These are phyloP conservation scores for Candida broadrunensis DNA, from an alignment of 805 yeast genomes.

Conservation along the genomic window DNA sequence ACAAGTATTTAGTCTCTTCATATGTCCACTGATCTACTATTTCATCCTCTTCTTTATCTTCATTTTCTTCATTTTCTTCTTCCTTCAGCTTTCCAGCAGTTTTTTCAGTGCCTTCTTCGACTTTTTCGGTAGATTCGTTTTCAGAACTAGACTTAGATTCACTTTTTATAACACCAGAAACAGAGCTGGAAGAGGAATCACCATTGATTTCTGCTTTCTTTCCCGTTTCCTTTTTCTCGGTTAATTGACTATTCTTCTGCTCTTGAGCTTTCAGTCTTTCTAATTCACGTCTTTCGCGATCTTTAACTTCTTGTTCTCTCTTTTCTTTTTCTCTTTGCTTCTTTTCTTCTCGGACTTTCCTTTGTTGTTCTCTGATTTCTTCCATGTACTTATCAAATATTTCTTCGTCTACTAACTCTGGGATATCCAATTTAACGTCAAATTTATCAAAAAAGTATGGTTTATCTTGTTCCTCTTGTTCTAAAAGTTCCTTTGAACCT, in stretches of 20 bases:
- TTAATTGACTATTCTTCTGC: not conserved
- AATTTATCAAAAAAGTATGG: slow-evolving; percentile 74
- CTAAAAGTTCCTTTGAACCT: slow-evolving; percentile 53
- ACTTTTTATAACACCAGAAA: not conserved
- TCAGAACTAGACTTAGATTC: slow-evolving; percentile 1
- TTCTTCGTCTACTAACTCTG: slow-evolving; percentile 57
- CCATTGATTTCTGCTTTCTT: slow-evolving; percentile 1
- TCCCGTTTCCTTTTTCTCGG: not conserved
- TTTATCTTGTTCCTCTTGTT: slow-evolving; percentile 25
- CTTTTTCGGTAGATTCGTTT: slow-evolving; percentile 20
- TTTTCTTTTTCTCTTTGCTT: slow-evolving; percentile 11
- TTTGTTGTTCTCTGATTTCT: slow-evolving; percentile 29
- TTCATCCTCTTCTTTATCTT: slow-evolving; percentile 28
- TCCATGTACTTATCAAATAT: slow-evolving; percentile 55
- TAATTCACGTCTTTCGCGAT: slow-evolving; percentile 6
- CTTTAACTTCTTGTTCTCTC: slow-evolving; percentile 10
- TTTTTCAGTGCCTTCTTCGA: slow-evolving; percentile 9
- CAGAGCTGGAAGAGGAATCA: not conserved
- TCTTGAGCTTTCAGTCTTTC: not conserved
- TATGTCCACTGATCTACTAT: slow-evolving; percentile 53
- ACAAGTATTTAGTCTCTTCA: slow-evolving; percentile 77
- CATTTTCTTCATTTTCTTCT: slow-evolving; percentile 4
- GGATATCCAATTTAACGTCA: slow-evolving; percentile 66
- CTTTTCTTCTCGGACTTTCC: slow-evolving; percentile 13
- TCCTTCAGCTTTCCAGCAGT: slow-evolving; percentile 2